A percentile compares a stretch with the other conserved stretches of the same genome.
Conservation (phyloP, 495 filamentous ascomycete genomes). For the Parathielavia appendiculata region DNA sequence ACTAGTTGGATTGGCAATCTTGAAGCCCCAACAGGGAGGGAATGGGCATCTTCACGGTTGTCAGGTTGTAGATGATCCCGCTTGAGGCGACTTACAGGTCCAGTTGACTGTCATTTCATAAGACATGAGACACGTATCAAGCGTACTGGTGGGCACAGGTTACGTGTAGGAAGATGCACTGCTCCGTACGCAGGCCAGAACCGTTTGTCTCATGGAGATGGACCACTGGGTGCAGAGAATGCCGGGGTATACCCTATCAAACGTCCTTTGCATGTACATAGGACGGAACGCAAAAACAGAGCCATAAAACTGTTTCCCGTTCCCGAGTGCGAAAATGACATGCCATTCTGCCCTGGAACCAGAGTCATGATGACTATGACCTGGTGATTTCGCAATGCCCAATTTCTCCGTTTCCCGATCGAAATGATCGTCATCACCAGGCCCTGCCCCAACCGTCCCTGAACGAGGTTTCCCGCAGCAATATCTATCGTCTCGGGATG, state of each 20-base stretch:
- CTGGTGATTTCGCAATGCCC: slow-evolving; percentile 11
- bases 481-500: slow-evolving; percentile 6
- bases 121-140: too few relatives aligned
- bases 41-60: too few relatives aligned
- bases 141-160: too few relatives aligned
- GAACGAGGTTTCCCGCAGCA: slow-evolving; percentile 6
- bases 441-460: slow-evolving; percentile 8
- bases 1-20: too few relatives aligned
- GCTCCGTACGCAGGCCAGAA: background rate
- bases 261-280: slow-evolving; percentile 20
- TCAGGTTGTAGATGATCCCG: too few relatives aligned
- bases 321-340: slow-evolving; percentile 19
- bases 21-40: too few relatives aligned
- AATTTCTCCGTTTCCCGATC: background rate
- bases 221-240: slow-evolving; percentile 13
- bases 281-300: slow-evolving; percentile 18
- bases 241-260: slow-evolving; percentile 19
- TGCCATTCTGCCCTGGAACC: slow-evolving; percentile 19
- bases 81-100: too few relatives aligned
- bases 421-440: slow-evolving; percentile 12
- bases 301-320: slow-evolving; percentile 16
- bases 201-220: background rate
- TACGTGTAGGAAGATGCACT: background rate
- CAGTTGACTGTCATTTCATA: too few relatives aligned
- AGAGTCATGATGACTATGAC: slow-evolving; percentile 10